phyloP scores from a whole-genome alignment of 2,329 filamentous ascomycete genomes.

The Aspergillus sclerotialis region DNA sequence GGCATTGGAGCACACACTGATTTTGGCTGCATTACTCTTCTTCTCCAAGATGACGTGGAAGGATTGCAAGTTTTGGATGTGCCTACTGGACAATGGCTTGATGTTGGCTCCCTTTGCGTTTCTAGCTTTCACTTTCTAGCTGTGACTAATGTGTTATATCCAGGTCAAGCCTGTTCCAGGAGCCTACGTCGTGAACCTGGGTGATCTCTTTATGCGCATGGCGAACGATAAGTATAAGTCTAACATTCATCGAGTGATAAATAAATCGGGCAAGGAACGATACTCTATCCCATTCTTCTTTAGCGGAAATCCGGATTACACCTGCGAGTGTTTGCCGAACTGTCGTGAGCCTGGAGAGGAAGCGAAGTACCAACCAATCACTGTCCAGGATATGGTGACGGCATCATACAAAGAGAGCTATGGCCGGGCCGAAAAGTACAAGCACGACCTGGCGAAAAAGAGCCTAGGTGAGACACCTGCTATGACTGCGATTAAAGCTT shows the following conservation, averaged over 20 bases:
- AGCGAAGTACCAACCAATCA: slow-evolving; percentile 37
- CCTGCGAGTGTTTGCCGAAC: slow-evolving; percentile 37
- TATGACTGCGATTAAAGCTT: too few relatives aligned
- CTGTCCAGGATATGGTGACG: slow-evolving; percentile 35
- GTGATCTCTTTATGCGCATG: slow-evolving; percentile 38
- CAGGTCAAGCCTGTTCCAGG: slow-evolving; percentile 20
- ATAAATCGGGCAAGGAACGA: slow-evolving; percentile 30
- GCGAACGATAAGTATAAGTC: slow-evolving; percentile 37
- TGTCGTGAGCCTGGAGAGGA: slow-evolving; percentile 29
- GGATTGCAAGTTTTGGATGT: slow-evolving; percentile 30
- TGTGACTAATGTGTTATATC: not conserved
- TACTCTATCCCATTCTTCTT: slow-evolving; percentile 40
- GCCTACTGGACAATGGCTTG: slow-evolving; percentile 23
- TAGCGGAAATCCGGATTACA: slow-evolving; percentile 38
- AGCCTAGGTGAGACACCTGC: too few relatives aligned
- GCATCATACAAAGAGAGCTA: slow-evolving; percentile 39
- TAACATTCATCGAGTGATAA: slow-evolving; percentile 38
- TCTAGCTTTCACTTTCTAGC: not conserved
- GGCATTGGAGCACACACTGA: slow-evolving; percentile 41
- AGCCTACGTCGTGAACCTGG: slow-evolving; percentile 26
- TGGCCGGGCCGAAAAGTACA: slow-evolving; percentile 36
- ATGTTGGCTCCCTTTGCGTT: slow-evolving; percentile 12
- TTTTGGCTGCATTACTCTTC: slow-evolving; percentile 36
- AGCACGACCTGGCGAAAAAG: slow-evolving; percentile 26
- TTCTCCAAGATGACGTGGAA: slow-evolving; percentile 36